Base-by-base conservation (phyloP, 2,329 filamentous ascomycete species). In the Stachybotrys elegans region DNA sequence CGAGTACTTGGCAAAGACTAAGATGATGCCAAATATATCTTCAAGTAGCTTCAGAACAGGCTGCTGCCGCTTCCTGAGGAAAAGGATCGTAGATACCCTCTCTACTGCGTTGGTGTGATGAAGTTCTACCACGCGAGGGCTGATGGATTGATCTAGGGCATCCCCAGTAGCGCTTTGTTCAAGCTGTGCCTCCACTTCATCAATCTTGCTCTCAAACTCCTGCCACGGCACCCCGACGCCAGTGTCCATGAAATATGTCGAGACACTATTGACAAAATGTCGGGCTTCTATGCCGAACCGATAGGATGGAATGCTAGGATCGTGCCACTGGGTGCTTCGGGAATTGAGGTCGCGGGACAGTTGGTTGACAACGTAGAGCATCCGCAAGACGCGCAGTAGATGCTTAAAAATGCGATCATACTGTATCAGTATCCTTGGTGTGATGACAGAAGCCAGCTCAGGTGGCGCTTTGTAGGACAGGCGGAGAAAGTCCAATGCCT, bases 401-500 rank as follows among this genome's bases (percentile, higher is more conserved):
- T 88, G 75, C 54, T 83, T 86, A 69, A 96, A 97, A 27, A 96
- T 76, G 38, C 76, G 74, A 60, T 97, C 93, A 57, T 96, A 97
- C 53, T 89, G 89, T 43, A 81, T 70, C 11, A 97, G 67, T 2
- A 84, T 76, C 0, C 73, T 62, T 0, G 81, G 72, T 0, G 88
- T 90, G 34, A 98, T 83, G 48, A 97, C 75, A 0, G 82, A 72
- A 32, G 83, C 74, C 1, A 97, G 70, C 1, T 88, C 80, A 1
- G 77, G 63, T 0, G 90, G 85, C 1, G 90, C 76, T 32, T 84
- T 86, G 65, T 96, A 97, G 37, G 90, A 86, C 7, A 98, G 70
- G 2, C 88, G 81, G 14, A 98, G 72, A 57, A 98, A 97, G 63
- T 97, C 93, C n/a, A 97, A 73, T 0, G 93, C 93, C 58, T 92